Evolutionary conservation across 257 asterid species (phyloP).

Genomic region (Agastache rugosa): DNA sequence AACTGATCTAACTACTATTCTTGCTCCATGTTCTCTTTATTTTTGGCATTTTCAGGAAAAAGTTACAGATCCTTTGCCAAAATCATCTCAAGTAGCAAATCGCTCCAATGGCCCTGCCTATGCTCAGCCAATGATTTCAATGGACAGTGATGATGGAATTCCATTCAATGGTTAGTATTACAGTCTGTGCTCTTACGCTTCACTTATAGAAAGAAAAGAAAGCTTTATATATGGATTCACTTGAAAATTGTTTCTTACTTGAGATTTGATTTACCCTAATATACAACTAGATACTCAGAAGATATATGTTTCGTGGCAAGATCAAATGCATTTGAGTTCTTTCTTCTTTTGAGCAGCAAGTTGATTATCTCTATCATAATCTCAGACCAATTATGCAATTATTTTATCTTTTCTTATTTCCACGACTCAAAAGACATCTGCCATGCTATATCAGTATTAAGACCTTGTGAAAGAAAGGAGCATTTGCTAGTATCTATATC

Average conservation of each 20-base stretch:
- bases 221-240: not conserved
- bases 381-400: not conserved
- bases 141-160: constrained; percentile 89
- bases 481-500: not conserved
- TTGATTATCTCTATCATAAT: constrained; percentile 1
- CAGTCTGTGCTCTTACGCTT: constrained; percentile 13
- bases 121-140: constrained; percentile 66
- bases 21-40: constrained; percentile 18
- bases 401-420: constrained; percentile 8
- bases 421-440: not conserved
- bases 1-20: constrained; percentile 18
- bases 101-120: constrained; percentile 73
- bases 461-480: constrained; percentile 10
- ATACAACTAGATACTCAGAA: constrained; percentile 4
- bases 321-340: not conserved
- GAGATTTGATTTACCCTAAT: constrained; percentile 26
- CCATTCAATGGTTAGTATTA: constrained; percentile 69
- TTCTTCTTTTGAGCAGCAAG: not conserved
- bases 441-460: not conserved
- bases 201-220: not conserved
- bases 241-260: constrained; percentile 11
- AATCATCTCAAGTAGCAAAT: constrained; percentile 68
- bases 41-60: constrained; percentile 67
- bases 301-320: not conserved
- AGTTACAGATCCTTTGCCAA: constrained; percentile 64